These are phyloP conservation scores for Cytidiella melzeri DNA, from an alignment of 768 basidiomycete genomes.

Conservation along the genomic window DNA sequence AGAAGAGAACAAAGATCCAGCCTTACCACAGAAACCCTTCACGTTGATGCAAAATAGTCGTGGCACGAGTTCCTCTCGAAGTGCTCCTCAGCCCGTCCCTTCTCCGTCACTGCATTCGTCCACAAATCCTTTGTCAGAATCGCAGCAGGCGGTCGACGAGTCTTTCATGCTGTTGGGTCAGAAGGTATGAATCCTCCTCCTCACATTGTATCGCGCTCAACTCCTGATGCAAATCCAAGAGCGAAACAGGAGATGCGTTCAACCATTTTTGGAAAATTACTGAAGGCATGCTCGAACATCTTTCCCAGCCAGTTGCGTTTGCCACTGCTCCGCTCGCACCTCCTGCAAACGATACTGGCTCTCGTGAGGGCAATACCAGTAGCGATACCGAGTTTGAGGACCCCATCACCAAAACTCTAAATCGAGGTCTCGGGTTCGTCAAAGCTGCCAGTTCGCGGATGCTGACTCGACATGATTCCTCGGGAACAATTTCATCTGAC, in stretches of 20 bases:
- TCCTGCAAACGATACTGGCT: slow-evolving; percentile 25
- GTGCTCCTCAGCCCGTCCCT: slow-evolving; percentile 28
- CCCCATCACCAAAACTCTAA: slow-evolving; percentile 51
- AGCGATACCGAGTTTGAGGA: slow-evolving; percentile 70
- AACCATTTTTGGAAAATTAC: slow-evolving; percentile 87
- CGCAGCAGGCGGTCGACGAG: slow-evolving; percentile 66
- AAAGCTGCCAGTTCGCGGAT: slow-evolving; percentile 23
- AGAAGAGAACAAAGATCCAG: slow-evolving; percentile 74
- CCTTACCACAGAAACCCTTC: slow-evolving; percentile 54
- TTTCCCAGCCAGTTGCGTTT: slow-evolving; percentile 80
- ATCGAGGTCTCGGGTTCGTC: slow-evolving; percentile 34
- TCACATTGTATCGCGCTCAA: slow-evolving; percentile 4
- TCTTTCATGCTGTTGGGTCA: slow-evolving; percentile 88
- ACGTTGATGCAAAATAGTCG: neutral
- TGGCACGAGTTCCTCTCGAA: slow-evolving; percentile 15
- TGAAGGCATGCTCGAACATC: slow-evolving; percentile 79
- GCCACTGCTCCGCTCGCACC: slow-evolving; percentile 69
- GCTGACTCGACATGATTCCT: slow-evolving; percentile 23
- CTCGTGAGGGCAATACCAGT: slow-evolving; percentile 46
- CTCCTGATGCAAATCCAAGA: slow-evolving; percentile 16
- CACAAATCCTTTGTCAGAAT: slow-evolving; percentile 42
- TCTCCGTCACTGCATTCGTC: slow-evolving; percentile 39
- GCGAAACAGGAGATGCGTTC: slow-evolving; percentile 79
- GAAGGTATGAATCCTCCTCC: slow-evolving; percentile 41
- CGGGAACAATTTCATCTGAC: slow-evolving; percentile 14